Evolutionary conservation across 345 rosid genomes (phyloP), one percentile per base, ranked within the genome.

Genomic region (Eucalyptus polybractea): DNA sequence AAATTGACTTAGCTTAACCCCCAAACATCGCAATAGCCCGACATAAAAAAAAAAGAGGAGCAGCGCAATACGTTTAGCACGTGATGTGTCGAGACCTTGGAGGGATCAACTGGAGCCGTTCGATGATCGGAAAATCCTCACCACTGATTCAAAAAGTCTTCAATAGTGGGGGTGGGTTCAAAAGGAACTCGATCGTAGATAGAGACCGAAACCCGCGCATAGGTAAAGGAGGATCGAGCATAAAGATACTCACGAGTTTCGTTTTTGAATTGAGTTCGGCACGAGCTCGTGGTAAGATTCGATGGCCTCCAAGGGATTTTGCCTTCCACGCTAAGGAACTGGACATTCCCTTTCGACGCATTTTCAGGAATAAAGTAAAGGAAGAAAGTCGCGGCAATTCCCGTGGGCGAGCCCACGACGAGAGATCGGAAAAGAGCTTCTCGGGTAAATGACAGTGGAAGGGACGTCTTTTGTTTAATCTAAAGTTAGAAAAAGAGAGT

Each of bases 311-410:
- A n/a, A 6, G 10, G 8, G 40, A 9, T 53, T 53, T 89, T 95
- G 91, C 67, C 94, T 94, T 95, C 92, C 91, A 58, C 54, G 13
- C 91, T 92, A 95, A 93, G 95, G 91, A 94, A 93, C 86, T 83
- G 16, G 76, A 54, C 65, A 86, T 54, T 17, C 50, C 60, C 33
- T 44, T n/a, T 29, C 44, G 58, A n/a, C 25, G 42, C 27, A 53
- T 25, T 50, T 31, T 33, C 27, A 27, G 88, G 53, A 86, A 86
- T 31, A 76, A 40, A 76, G 81, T 33, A 17, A 72, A 24, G 60
- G 12, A 44, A 13, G 80, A 85, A 87, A 92, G 80, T 92, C 29
- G 90, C 90, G 89, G 92, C 92, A 91, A 40, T 83, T 86, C 87
- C 58, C 45, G 49, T 11, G 58, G 50, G 21, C 3, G 33, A 33